These are phyloP conservation scores for Ulota crispa DNA, from an alignment of 225 moss, liverwort and hornwort species.

Conservation along the genomic window DNA sequence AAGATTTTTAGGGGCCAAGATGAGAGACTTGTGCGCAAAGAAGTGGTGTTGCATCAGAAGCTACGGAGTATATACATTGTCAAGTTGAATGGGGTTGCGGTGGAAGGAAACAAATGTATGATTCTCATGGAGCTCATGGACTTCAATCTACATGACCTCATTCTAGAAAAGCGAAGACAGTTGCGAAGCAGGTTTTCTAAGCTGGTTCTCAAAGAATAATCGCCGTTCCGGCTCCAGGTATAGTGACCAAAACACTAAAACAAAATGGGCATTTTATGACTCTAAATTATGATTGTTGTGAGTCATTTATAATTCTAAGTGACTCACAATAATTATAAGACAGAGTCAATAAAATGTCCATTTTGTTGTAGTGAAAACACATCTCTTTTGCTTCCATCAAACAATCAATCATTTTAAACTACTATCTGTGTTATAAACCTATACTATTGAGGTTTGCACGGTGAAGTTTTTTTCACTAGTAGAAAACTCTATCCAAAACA, in stretches of 20 bases:
- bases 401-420: no score
- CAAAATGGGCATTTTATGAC: no score
- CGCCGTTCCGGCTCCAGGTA: conserved; percentile 8
- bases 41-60: conserved; percentile 4
- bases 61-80: conserved; percentile 19
- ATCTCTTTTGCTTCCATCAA: not conserved
- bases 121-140: conserved; percentile 35
- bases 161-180: not conserved
- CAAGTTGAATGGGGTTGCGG: conserved; percentile 11
- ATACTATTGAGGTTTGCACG: no score
- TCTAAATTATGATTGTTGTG: no score
- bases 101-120: conserved; percentile 10
- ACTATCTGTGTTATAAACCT: no score
- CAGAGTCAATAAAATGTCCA: no score
- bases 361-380: no score
- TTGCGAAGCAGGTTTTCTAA: not conserved
- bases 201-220: not conserved
- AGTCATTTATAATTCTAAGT: no score
- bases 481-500: no score
- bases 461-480: no score
- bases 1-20: not conserved
- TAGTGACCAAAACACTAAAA: no score
- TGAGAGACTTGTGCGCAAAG: not conserved
- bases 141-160: conserved; percentile 14
- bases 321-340: no score